Percentiles rank a stretch among this genome's conserved stretches.
Evolutionary conservation across 2,329 filamentous ascomycete species (phyloP).

Genomic region (Colletotrichum incanum): DNA sequence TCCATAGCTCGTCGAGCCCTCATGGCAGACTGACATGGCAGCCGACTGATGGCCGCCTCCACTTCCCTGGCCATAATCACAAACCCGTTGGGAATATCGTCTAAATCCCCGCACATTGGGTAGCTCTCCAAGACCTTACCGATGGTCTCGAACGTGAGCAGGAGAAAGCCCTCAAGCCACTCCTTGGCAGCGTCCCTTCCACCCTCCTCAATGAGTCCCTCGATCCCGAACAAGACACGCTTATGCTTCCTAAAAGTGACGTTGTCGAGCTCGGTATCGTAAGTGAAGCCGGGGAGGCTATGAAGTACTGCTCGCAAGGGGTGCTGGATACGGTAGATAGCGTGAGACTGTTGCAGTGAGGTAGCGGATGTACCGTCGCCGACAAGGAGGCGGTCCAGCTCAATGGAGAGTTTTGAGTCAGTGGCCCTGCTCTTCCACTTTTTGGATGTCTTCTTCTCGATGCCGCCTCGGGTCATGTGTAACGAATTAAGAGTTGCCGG

Average conservation of each 20-base stretch:
- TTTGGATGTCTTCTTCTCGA: constrained; percentile 24
- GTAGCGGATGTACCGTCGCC: constrained; percentile 1
- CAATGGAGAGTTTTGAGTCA: constrained; percentile 20
- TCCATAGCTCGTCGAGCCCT: constrained; percentile 30
- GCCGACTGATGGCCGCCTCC: constrained; percentile 8
- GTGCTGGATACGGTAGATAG: constrained; percentile 16
- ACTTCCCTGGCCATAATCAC: constrained; percentile 22
- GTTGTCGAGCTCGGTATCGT: constrained; percentile 27
- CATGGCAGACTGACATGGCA: neutral
- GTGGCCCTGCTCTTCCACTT: constrained; percentile 16
- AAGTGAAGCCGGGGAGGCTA: constrained; percentile 26
- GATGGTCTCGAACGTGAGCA: constrained; percentile 22
- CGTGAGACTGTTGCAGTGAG: neutral
- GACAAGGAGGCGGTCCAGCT: constrained; percentile 27
- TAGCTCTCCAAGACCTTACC: constrained; percentile 4
- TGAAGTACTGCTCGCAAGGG: constrained; percentile 21
- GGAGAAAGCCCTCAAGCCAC: constrained; percentile 30
- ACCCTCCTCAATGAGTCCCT: constrained; percentile 2
- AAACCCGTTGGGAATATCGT: constrained; percentile 26
- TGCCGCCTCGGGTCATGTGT: neutral
- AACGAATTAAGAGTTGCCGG: neutral
- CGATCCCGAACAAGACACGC: constrained; percentile 18
- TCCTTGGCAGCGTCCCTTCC: constrained; percentile 17
- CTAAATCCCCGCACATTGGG: constrained; percentile 13
- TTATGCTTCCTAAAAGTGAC: constrained; percentile 23